Base-by-base conservation (phyloP, 805 yeast genomes). In the Vanderwaltozyma verrucispora region DNA sequence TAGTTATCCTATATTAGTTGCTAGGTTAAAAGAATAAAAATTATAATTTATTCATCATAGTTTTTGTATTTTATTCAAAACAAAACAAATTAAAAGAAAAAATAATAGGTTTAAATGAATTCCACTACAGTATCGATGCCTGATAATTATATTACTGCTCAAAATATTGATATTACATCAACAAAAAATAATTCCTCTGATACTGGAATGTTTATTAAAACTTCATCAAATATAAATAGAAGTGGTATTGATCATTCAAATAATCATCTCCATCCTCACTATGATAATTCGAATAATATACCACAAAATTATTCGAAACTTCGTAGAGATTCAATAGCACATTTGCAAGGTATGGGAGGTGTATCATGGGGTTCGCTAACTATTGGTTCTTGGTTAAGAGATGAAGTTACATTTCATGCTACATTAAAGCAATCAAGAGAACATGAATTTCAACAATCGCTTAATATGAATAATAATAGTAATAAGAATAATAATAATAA, bases 291-390 rank as follows among this genome's bases (percentile, higher is more conserved):
- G 16, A 8, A 9, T 24, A 24, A 8, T 24, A 11, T 13, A 24
- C 40, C 40, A 5, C 42, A 36, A 20, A 37, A 44, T 15, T 25
- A 39, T 8, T 42, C 47, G 5, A 32, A 33, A 18, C 28, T 37
- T 17, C 40, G 37, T n/a, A 70, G 97, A 45, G 97, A 89, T 51
- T 77, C 88, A 40, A 77, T 92, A 39, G 96, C 96, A 19, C 97
- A 89, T 59, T 80, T 95, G 2, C 96, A 86, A 58, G 97, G 97
- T 11, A 85, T 92, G 80, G 97, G 97, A 31, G 98, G 97, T 32
- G 83, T 89, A 26, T 80, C 94, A 8, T 89, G 96, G 96, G 97
- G 97, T 15, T 87, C 95, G 3, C 76, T 88, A 39, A 81, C 94
- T 19, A 88, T 89, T 21, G 96, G 96, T 11, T 80, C 92, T 12